A percentile compares a stretch with the other conserved stretches of the same genome.
Evolutionary conservation across 129 eudicot species (phyloP).

Genomic region (Artemisia tridentata): DNA sequence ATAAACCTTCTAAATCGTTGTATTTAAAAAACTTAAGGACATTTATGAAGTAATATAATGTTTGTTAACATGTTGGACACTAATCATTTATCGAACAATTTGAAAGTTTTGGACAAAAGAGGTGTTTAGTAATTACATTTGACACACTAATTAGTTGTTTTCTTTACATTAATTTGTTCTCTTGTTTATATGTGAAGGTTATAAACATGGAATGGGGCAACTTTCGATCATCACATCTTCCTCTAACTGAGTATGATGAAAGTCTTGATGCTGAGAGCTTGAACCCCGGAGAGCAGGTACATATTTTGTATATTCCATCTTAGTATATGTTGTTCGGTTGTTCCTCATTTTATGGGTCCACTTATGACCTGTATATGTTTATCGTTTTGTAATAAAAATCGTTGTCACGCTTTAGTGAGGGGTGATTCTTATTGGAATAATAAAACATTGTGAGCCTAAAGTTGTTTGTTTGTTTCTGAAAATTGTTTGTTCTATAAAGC

Average conservation of each 20-base stretch:
- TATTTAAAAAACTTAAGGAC: background rate
- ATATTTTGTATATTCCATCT: background rate
- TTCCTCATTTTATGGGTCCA: background rate
- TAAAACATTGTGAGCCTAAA: too few species aligned
- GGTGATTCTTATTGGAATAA: too few species aligned
- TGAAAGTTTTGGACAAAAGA: too few species aligned
- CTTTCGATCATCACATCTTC: slow-evolving; percentile 83
- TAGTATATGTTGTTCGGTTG: background rate
- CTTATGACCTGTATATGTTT: background rate
- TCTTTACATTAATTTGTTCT: background rate
- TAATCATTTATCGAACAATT: too few species aligned
- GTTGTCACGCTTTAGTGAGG: too few species aligned
- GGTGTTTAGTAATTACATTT: background rate
- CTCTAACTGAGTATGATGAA: slow-evolving; percentile 73
- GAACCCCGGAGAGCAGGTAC: slow-evolving; percentile 93
- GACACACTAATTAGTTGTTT: background rate
- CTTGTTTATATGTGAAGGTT: slow-evolving; percentile 44
- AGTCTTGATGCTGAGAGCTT: slow-evolving; percentile 71
- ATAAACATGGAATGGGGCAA: slow-evolving; percentile 97
- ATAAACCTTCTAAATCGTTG: background rate
- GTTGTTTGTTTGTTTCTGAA: too few species aligned
- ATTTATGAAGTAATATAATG: too few species aligned
- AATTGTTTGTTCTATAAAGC: too few species aligned
- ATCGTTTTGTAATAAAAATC: too few species aligned
- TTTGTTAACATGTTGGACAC: too few species aligned